phyloP scores from a whole-genome alignment of 2,329 filamentous ascomycete genomes.

The Rhinocladiella mackenziei region DNA sequence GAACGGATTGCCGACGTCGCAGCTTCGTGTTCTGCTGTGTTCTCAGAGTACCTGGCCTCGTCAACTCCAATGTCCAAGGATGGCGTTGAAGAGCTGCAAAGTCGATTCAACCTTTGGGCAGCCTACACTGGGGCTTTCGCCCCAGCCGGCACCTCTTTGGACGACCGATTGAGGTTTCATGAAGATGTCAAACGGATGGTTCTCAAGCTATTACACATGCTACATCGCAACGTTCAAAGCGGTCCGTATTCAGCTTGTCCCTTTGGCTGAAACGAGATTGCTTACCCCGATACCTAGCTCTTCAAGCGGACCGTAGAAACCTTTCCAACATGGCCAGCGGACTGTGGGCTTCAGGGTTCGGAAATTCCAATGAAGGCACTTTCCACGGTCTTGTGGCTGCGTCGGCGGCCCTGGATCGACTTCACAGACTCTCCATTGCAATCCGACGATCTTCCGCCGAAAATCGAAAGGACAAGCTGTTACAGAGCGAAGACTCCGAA shows the following conservation, averaged over 20 bases:
- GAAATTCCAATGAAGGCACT: neutral
- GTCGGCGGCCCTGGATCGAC: constrained; percentile 1
- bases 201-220: neutral
- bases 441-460: neutral
- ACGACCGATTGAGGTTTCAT: constrained; percentile 1
- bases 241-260: neutral
- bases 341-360: neutral
- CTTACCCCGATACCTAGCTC: neutral
- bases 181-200: neutral
- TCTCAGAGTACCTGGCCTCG: neutral
- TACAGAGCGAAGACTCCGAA: neutral
- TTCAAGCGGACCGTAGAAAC: neutral
- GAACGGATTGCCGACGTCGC: neutral
- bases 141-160: neutral
- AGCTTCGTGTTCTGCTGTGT: neutral
- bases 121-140: constrained; percentile 2
- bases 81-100: neutral
- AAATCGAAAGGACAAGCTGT: neutral
- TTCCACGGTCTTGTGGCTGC: neutral
- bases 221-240: constrained; percentile 2
- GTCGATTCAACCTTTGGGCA: constrained; percentile 2
- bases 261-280: neutral
- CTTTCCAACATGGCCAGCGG: neutral
- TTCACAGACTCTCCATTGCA: neutral
- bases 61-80: neutral